phyloP scores from a whole-genome alignment of 2,329 filamentous ascomycete genomes.

The Alternaria viburni region DNA sequence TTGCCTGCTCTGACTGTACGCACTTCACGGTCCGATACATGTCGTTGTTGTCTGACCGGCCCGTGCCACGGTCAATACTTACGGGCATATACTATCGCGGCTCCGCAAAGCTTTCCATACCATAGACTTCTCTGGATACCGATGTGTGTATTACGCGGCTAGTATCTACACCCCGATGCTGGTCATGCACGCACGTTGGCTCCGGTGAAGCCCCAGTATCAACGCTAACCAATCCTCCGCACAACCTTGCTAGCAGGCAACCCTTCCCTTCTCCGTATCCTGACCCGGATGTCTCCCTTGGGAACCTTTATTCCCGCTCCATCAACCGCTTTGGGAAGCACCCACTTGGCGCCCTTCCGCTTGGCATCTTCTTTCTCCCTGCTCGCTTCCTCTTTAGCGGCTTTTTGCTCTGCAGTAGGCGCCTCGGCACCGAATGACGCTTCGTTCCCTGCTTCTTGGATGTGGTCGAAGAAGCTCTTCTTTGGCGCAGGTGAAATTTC shows the following conservation, averaged over 20 bases:
- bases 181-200: not conserved
- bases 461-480: constrained; percentile 39
- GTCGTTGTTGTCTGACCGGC: not conserved
- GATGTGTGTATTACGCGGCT: not conserved
- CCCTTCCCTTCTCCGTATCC: constrained; percentile 53
- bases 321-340: constrained; percentile 57
- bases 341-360: constrained; percentile 48
- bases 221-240: constrained; percentile 17
- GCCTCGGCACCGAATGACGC: constrained; percentile 36
- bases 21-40: not conserved
- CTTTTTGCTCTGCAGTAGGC: constrained; percentile 18
- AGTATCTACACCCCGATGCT: not conserved
- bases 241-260: constrained; percentile 18
- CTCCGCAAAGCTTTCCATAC: not conserved
- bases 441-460: constrained; percentile 42
- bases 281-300: constrained; percentile 60
- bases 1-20: not conserved
- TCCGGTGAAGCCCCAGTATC: constrained; percentile 1
- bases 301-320: constrained; percentile 59
- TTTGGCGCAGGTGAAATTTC: constrained; percentile 42
- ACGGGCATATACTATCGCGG: not conserved
- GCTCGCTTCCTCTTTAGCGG: constrained; percentile 12
- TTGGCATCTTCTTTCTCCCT: constrained; percentile 13
- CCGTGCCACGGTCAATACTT: not conserved
- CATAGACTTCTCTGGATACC: not conserved